phyloP scores from a whole-genome alignment of 176 grass and related monocot genomes.

The Avena atlantica region DNA sequence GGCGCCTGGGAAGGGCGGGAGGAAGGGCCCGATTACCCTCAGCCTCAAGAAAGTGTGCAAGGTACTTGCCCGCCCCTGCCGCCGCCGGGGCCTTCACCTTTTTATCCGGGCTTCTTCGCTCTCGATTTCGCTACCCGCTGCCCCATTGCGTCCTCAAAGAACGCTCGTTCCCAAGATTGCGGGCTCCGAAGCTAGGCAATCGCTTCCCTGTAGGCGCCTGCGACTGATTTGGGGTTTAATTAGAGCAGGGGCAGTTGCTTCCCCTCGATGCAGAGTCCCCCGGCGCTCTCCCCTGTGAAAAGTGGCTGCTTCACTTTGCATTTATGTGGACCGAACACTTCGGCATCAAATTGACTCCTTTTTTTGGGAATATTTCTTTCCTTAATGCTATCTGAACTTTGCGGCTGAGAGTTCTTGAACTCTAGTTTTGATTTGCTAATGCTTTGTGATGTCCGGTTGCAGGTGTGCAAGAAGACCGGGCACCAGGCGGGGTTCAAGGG shows the following conservation, averaged over 20 bases:
- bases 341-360: neutral
- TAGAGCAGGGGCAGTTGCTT: neutral
- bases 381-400: neutral
- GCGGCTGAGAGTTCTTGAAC: neutral
- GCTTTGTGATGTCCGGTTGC: conserved; percentile 23
- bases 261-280: neutral
- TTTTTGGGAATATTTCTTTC: neutral
- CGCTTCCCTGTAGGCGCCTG: neutral
- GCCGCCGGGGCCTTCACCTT: neutral
- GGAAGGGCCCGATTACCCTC: conserved; percentile 74
- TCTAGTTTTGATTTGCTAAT: neutral
- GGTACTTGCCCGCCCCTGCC: conserved; percentile 36
- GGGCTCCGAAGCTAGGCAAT: neutral
- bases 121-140: neutral
- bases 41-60: conserved; percentile 96
- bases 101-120: neutral
- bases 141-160: conserved; percentile 1
- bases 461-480: conserved; percentile 85
- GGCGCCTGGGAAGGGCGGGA: conserved; percentile 34
- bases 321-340: neutral
- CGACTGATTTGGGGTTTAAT: neutral
- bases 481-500: conserved; percentile 94
- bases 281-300: neutral
- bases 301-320: neutral
- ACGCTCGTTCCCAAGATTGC: neutral